Conservation (phyloP, 352 stramenopile genomes). For the Phytophthora ohioensis region DNA sequence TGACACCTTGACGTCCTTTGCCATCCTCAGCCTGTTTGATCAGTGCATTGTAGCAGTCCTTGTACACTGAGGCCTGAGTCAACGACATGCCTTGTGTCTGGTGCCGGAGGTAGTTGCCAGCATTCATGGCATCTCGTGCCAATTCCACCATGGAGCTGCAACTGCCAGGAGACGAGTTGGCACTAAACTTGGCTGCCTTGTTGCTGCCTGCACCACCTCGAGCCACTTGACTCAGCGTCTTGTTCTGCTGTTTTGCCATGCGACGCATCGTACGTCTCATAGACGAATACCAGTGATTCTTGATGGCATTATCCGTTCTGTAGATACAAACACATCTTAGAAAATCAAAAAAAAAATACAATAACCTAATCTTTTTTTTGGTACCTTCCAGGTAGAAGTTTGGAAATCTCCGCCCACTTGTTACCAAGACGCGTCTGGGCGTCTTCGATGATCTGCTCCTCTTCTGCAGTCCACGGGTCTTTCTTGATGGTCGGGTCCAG, state of each 20-base stretch:
- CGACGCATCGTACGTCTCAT: constrained; percentile 92
- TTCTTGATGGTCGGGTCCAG: constrained; percentile 90
- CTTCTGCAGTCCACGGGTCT: constrained; percentile 87
- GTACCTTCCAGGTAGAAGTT: constrained; percentile 93
- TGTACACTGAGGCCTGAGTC: constrained; percentile 74
- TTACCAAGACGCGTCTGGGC: constrained; percentile 94
- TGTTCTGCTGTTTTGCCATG: constrained; percentile 90
- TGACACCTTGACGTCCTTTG: constrained; percentile 19
- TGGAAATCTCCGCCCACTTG: constrained; percentile 99
- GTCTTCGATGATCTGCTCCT: constrained; percentile 93
- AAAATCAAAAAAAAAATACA: neutral
- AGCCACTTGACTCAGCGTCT: constrained; percentile 51
- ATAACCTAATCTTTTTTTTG: constrained; percentile 15
- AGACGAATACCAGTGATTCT: constrained; percentile 93
- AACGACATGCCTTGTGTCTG: constrained; percentile 59
- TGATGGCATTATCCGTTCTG: constrained; percentile 90
- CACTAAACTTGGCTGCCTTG: constrained; percentile 42
- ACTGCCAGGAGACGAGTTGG: constrained; percentile 34
- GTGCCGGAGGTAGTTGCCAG: constrained; percentile 42
- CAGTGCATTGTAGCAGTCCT: constrained; percentile 80
- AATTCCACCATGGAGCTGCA: constrained; percentile 36
- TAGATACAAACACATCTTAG: constrained; percentile 1
- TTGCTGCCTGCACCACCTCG: constrained; percentile 18
- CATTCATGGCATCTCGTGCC: constrained; percentile 43
- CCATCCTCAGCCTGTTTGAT: constrained; percentile 65